Evolutionary conservation across 495 filamentous ascomycete genomes (phyloP).

Genomic region (Parathielavia hyrcaniae): DNA sequence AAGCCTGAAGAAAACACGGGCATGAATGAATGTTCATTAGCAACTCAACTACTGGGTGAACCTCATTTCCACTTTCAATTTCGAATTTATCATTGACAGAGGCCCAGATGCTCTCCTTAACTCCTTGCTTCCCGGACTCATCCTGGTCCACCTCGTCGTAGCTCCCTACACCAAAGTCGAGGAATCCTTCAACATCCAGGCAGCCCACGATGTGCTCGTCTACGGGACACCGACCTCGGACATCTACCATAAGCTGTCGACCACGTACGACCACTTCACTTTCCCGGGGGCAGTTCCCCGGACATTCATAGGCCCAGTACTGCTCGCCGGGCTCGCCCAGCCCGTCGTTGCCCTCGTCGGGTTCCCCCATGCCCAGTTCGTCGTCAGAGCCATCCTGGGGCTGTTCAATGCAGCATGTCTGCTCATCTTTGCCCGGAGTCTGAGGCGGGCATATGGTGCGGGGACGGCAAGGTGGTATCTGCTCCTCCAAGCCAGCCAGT

Average conservation of each 20-base stretch:
- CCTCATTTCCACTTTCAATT: background rate
- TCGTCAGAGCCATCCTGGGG: constrained; percentile 73
- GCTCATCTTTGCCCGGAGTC: constrained; percentile 53
- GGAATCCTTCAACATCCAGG: constrained; percentile 97
- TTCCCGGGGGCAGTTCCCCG: constrained; percentile 90
- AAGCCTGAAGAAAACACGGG: background rate
- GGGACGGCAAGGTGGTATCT: constrained; percentile 73
- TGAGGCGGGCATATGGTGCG: constrained; percentile 63
- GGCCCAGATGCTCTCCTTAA: constrained; percentile 47
- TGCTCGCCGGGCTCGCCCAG: constrained; percentile 62
- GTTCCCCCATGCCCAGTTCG: constrained; percentile 40
- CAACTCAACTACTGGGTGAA: constrained; percentile 1
- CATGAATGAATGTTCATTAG: background rate
- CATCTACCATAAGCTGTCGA: constrained; percentile 42
- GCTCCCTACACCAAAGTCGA: constrained; percentile 98
- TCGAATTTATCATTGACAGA: background rate
- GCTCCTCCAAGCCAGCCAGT: constrained; percentile 76
- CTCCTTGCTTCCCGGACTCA: constrained; percentile 55
- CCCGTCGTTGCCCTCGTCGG: constrained; percentile 51
- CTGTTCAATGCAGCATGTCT: constrained; percentile 67
- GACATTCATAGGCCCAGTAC: constrained; percentile 74
- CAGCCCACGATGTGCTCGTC: constrained; percentile 78
- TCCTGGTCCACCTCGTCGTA: constrained; percentile 67
- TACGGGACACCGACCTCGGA: constrained; percentile 65
- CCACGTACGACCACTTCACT: constrained; percentile 78